phyloP scores from a whole-genome alignment of 495 filamentous ascomycete genomes.

The Podospora appendiculata region DNA sequence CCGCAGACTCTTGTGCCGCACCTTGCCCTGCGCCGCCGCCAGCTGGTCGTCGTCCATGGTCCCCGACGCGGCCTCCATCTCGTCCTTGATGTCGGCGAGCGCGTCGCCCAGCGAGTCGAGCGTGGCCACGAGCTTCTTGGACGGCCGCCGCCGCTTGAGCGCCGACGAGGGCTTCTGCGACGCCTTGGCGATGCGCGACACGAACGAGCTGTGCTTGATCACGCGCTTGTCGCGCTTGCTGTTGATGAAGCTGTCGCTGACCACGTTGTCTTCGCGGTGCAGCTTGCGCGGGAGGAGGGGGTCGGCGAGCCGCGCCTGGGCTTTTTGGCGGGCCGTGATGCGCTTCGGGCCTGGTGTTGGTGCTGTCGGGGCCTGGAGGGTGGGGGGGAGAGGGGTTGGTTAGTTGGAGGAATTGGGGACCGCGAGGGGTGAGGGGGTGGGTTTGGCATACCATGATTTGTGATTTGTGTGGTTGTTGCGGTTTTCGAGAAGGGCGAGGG shows the following conservation, averaged over 20 bases:
- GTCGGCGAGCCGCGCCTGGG: conserved; percentile 23
- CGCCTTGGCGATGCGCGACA: conserved; percentile 65
- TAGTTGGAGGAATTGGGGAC: neutral
- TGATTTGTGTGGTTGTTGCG: neutral
- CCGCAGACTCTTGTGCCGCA: conserved; percentile 63
- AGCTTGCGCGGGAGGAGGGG: conserved; percentile 30
- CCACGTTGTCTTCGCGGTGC: conserved; percentile 30
- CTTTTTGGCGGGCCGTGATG: conserved; percentile 22
- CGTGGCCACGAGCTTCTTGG: conserved; percentile 69
- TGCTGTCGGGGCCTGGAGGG: conserved; percentile 24
- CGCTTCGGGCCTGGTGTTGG: conserved; percentile 15
- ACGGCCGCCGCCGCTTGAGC: conserved; percentile 54
- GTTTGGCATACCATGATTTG: conserved; percentile 10
- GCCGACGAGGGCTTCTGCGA: conserved; percentile 9
- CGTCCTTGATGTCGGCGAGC: conserved; percentile 48
- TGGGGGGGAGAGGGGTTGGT: neutral
- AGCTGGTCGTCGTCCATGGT: conserved; percentile 24
- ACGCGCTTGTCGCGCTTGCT: conserved; percentile 70
- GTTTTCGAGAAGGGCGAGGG: neutral
- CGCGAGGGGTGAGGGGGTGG: neutral
- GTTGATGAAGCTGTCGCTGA: conserved; percentile 43
- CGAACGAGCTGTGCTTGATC: conserved; percentile 68
- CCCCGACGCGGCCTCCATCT: conserved; percentile 27
- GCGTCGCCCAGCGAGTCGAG: conserved; percentile 72
- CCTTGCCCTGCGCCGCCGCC: conserved; percentile 32